Conservation (phyloP, 2,329 filamentous ascomycete species). For the Teratosphaeria gauchensis region DNA sequence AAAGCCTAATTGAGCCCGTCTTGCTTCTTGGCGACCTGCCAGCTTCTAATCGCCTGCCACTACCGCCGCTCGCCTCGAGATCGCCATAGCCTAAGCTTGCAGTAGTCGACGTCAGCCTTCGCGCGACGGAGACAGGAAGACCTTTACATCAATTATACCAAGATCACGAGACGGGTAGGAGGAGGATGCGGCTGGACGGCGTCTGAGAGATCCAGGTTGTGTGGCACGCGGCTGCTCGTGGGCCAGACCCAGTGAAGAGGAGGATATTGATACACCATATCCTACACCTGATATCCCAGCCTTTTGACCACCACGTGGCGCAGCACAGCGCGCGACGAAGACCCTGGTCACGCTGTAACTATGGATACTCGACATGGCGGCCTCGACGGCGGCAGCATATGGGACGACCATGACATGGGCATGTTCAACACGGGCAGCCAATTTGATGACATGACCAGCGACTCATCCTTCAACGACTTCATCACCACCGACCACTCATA, state of each 20-base stretch:
- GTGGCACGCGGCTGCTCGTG: background rate
- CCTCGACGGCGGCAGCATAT: background rate
- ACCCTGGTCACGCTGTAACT: background rate
- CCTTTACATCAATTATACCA: background rate
- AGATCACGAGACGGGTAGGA: background rate
- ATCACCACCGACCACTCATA: constrained; percentile 18
- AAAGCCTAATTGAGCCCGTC: background rate
- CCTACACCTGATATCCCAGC: background rate
- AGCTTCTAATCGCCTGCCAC: background rate
- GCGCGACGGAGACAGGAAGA: background rate
- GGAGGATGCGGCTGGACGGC: background rate
- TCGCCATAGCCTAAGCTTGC: background rate
- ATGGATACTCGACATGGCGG: background rate
- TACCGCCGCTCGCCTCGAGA: background rate
- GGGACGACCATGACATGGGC: background rate
- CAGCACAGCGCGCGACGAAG: background rate
- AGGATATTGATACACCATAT: background rate
- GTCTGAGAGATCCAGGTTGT: background rate
- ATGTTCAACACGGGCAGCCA: constrained; percentile 11
- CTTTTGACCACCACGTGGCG: background rate
- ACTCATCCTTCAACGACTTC: constrained; percentile 15
- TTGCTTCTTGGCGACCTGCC: background rate
- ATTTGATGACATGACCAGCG: constrained; percentile 18
- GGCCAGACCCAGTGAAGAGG: background rate
- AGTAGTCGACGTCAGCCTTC: background rate